These are phyloP conservation scores for Bruguiera gymnorhiza DNA, from an alignment of 345 rosid genomes.

Conservation along the genomic window DNA sequence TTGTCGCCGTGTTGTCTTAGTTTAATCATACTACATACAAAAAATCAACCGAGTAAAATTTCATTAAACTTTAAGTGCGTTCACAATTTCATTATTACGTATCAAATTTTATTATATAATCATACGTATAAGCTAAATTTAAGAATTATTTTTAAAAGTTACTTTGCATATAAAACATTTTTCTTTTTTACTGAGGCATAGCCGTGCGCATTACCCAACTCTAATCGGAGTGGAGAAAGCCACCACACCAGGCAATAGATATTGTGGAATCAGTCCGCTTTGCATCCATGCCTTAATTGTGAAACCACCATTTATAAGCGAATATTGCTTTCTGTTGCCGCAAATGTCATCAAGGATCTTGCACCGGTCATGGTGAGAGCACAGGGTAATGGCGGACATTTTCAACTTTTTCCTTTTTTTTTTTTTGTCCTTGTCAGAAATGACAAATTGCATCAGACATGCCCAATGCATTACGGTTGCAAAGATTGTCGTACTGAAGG, in stretches of 20 bases:
- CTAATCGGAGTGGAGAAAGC: conserved; percentile 14
- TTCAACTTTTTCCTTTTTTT: conserved; percentile 5
- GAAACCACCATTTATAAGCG: background rate
- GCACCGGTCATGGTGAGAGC: conserved; percentile 14
- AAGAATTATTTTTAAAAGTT: too few species aligned
- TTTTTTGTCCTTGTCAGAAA: conserved; percentile 17
- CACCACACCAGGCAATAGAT: background rate
- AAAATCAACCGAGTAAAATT: too few species aligned
- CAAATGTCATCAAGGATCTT: conserved; percentile 11
- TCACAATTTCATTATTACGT: too few species aligned
- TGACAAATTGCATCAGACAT: background rate
- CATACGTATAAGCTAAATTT: too few species aligned
- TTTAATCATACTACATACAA: too few species aligned
- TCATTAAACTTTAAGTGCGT: too few species aligned
- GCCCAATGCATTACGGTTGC: background rate
- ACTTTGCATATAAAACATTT: too few species aligned
- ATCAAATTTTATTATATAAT: too few species aligned
- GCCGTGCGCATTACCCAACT: conserved; percentile 27
- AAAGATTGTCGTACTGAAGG: conserved; percentile 3
- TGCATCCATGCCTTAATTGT: background rate
- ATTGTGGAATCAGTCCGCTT: conserved; percentile 10
- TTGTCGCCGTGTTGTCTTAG: too few species aligned
- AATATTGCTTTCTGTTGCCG: too few species aligned
- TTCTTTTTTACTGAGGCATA: too few species aligned
- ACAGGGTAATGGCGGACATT: conserved; percentile 39